Evolutionary conservation across 1,284 basidiomycete genomes (phyloP), one percentile per base, ranked within the genome.

Genomic region (Nidula niveotomentosa): DNA sequence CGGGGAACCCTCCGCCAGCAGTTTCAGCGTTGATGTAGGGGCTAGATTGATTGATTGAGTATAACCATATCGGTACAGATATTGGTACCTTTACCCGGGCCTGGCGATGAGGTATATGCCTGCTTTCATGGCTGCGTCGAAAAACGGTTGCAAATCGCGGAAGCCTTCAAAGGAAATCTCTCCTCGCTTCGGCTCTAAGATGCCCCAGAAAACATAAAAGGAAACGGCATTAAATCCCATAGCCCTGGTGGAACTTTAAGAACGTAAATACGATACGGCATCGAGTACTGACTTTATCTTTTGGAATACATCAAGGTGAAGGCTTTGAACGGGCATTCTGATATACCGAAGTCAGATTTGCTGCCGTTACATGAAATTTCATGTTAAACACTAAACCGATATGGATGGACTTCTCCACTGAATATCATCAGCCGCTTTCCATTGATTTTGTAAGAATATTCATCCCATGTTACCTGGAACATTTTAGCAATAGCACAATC

Each of bases 1-100:
- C 78, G 30, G 79, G 79, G 48, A 81, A 76, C 1, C 79, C 79
- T 33, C 78, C 78, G 4, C 69, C 82, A 2, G 77, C 75, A 0
- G 76, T 80, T 65, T 86, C 83, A 1, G 81, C 78, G 53, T 81
- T 79, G 65, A 83, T 80, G 57, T 82, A 83, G 4, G 78, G 78
- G 1, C 78, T 69, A 47, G 15, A 49, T 15, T 10, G 15, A 23
- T 23, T 23, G 23, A 23, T 23, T 23, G 23, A 23, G 23, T 23
- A 23, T 23, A 23, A 23, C 3, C 23, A 3, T 23, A 23, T 23
- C 23, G 23, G 23, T 13, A 44, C 35, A 41, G 12, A 41, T 15
- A 9, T 30, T 41, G 37, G 37, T 4, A 41, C 17, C 36, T 54
- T 52, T 56, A 77, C 71, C 77, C 77, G 52, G 77, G 77, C 49